A percentile compares a stretch with the other conserved stretches of the same genome.
phyloP scores from a whole-genome alignment of 1,139 yeast species.

The Blastobotrys indianensis region DNA sequence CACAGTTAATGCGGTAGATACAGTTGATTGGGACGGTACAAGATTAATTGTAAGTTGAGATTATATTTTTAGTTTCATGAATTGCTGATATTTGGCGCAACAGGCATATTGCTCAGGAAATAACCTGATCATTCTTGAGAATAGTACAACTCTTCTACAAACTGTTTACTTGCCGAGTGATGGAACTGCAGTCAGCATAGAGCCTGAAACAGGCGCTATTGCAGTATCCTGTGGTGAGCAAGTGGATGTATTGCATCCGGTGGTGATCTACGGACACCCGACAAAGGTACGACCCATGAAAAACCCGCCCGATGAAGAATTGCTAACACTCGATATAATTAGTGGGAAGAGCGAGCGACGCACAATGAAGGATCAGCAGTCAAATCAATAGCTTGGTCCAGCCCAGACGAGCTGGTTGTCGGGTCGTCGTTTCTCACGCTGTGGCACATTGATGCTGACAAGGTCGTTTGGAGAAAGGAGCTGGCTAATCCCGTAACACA shows the following conservation, averaged over 20 bases:
- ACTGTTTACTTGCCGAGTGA: slow-evolving; percentile 68
- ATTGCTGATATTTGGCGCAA: slow-evolving; percentile 2
- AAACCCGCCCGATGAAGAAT: background rate
- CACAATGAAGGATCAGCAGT: slow-evolving; percentile 25
- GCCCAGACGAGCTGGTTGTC: slow-evolving; percentile 51
- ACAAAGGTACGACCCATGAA: slow-evolving; percentile 16
- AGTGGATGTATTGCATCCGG: slow-evolving; percentile 27
- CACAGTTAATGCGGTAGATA: slow-evolving; percentile 50
- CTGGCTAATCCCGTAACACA: slow-evolving; percentile 48
- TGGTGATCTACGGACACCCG: slow-evolving; percentile 24
- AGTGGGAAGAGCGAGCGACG: slow-evolving; percentile 13
- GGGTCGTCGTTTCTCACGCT: slow-evolving; percentile 55
- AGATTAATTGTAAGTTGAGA: slow-evolving; percentile 45
- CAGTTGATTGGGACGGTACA: slow-evolving; percentile 62
- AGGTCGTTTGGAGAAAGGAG: slow-evolving; percentile 18
- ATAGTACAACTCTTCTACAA: slow-evolving; percentile 53
- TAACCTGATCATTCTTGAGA: slow-evolving; percentile 61
- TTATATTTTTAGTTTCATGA: background rate
- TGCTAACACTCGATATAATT: background rate
- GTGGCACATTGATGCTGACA: slow-evolving; percentile 36
- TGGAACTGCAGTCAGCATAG: slow-evolving; percentile 60
- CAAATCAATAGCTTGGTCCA: slow-evolving; percentile 56
- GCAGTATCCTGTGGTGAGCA: slow-evolving; percentile 41
- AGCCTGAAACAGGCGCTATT: slow-evolving; percentile 43
- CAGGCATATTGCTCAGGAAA: slow-evolving; percentile 81